Conservation (phyloP, 2,329 filamentous ascomycete species). For the Lasiodiplodia theobromae region DNA sequence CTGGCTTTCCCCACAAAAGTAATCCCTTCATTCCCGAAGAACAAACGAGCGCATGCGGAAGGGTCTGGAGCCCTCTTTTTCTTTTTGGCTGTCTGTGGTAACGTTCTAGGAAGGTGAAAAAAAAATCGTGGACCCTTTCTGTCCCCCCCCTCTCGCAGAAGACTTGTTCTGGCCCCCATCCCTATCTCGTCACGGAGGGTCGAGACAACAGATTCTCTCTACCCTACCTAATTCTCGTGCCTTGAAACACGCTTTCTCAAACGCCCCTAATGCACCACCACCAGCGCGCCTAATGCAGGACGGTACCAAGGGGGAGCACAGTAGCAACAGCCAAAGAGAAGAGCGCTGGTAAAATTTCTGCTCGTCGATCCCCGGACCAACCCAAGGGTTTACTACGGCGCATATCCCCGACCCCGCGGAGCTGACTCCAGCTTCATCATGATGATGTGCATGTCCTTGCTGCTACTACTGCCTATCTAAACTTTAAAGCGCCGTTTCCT, state of each 20-base stretch:
- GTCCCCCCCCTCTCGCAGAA: neutral
- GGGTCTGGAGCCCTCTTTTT: neutral
- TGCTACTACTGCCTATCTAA: neutral
- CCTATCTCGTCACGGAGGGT: neutral
- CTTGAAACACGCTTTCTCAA: constrained; percentile 14
- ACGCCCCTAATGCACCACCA: constrained; percentile 1
- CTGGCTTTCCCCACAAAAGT: neutral
- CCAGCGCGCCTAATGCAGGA: neutral
- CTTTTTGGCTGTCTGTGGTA: neutral
- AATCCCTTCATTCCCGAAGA: neutral
- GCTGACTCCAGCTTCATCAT: neutral
- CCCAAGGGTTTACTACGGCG: neutral
- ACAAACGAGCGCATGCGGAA: neutral
- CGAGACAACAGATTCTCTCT: neutral
- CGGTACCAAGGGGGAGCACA: neutral
- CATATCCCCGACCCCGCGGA: neutral
- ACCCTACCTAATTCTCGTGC: neutral
- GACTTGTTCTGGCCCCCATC: neutral
- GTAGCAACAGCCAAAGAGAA: neutral
- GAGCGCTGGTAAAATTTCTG: neutral
- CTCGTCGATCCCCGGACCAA: neutral
- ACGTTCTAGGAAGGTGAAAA: neutral
- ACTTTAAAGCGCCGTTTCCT: neutral
- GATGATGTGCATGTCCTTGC: neutral
- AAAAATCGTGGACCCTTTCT: neutral